Evolutionary conservation across 805 yeast genomes (phyloP).

Genomic region (Saccharomyces mikatae): DNA sequence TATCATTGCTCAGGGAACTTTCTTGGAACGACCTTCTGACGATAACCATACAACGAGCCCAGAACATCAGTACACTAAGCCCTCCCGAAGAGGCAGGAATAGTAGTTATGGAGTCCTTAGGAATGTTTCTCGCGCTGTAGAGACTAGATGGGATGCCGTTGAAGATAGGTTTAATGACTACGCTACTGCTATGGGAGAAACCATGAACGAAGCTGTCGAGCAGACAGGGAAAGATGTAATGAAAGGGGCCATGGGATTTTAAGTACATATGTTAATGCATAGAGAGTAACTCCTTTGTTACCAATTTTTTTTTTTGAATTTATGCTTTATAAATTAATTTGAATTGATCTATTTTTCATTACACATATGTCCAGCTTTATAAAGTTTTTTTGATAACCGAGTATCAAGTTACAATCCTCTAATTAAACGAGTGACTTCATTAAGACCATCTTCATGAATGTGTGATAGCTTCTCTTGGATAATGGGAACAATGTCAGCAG

Average conservation of each 20-base stretch:
- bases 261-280: not conserved
- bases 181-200: constrained; percentile 44
- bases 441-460: constrained; percentile 45
- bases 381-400: not conserved
- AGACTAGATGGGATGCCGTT: constrained; percentile 41
- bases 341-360: not conserved
- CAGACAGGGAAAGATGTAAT: constrained; percentile 41
- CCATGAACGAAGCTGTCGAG: constrained; percentile 42
- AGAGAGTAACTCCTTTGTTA: not conserved
- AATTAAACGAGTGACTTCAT: constrained; percentile 56
- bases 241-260: constrained; percentile 44
- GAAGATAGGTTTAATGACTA: constrained; percentile 50
- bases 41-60: constrained; percentile 17
- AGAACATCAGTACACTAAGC: constrained; percentile 40
- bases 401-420: constrained; percentile 37
- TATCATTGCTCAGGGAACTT: constrained; percentile 41
- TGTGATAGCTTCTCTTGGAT: constrained; percentile 47
- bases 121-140: constrained; percentile 34
- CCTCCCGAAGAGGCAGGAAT: constrained; percentile 35
- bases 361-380: not conserved
- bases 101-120: constrained; percentile 34
- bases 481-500: constrained; percentile 49
- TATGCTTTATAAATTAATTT: not conserved
- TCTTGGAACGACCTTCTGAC: constrained; percentile 22
- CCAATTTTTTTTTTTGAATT: not conserved